Evolutionary conservation across 345 rosid genomes (phyloP).

Genomic region (Salix suchowensis): DNA sequence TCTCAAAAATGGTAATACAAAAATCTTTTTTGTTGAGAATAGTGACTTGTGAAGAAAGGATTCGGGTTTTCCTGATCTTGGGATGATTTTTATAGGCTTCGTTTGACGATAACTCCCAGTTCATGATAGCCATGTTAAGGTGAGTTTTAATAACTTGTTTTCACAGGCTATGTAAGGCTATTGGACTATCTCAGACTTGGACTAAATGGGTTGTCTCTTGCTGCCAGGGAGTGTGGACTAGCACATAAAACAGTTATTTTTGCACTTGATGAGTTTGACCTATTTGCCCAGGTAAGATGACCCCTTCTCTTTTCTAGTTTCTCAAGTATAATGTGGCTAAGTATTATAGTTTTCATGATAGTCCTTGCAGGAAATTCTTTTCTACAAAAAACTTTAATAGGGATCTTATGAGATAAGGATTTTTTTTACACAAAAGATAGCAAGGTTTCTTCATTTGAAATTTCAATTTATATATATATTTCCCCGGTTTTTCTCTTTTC

Average conservation of each 20-base stretch:
- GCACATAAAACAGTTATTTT: conserved; percentile 89
- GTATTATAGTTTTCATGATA: background rate
- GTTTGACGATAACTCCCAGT: conserved; percentile 85
- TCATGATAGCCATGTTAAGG: conserved; percentile 80
- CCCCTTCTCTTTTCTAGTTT: background rate
- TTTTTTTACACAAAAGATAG: background rate
- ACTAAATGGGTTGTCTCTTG: conserved; percentile 15
- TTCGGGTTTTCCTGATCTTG: conserved; percentile 14
- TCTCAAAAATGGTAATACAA: conserved; percentile 76
- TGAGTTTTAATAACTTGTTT: conserved; percentile 26
- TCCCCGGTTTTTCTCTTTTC: conserved; percentile 10
- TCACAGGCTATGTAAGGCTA: background rate
- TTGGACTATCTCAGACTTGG: conserved; percentile 1
- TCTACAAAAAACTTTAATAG: background rate
- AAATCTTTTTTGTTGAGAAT: conserved; percentile 3
- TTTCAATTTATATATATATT: background rate
- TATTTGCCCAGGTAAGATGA: conserved; percentile 78
- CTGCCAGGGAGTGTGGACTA: conserved; percentile 86
- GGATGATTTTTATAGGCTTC: conserved; percentile 61
- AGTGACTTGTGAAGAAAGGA: conserved; percentile 2
- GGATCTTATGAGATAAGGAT: background rate
- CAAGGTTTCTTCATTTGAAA: background rate
- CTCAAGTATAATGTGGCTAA: background rate
- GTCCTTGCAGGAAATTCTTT: background rate
- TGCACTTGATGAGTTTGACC: conserved; percentile 85